Base-by-base conservation (phyloP, 2,329 filamentous ascomycete species). In the Phyllosticta citriasiana region DNA sequence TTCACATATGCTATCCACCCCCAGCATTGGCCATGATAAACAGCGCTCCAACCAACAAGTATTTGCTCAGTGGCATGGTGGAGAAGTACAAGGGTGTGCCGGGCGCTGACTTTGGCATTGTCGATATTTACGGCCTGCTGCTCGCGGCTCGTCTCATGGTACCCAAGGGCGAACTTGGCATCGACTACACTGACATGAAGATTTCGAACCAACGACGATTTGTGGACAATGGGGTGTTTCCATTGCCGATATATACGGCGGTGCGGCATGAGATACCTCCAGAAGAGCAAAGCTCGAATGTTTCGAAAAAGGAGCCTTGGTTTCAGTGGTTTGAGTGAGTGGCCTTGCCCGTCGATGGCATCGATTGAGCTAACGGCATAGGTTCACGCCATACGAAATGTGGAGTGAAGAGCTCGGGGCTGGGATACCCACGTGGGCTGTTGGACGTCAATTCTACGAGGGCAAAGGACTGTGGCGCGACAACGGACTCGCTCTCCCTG, bases 281-380 rank as follows among this genome's bases (percentile, higher is more conserved):
- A 7, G 73, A 85, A 7, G 74, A 63, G 63, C 73, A 64, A 57
- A 72, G 68, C 57, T 67, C 65, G 59, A 68, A 69, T 72, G 63
- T 72, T 68, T 63, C 68, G 2, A 75, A 74, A 60, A 76, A 81
- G 63, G 88, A 95, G 69, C 82, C 91, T 2, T 97, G 92, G 89
- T 99, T 97, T 68, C 93, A 99, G 68, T 97, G 94, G 93, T 97
- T 94, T 67, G 94, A 99, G 70, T 88, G 93, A 56, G 69, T 66
- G n/a, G 40, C 30, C 47, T 33, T 10, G 12, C 22, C 52, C 14
- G 35, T 22, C 10, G 10, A 24, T 51, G n/a, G 16, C 12, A 33
- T 24, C 30, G n/a, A 24, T 30, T 52, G 12, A 33, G 59, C 60
- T 66, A 24, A 68, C 58, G 12, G 1, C 0, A 22, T 47, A 71